Conservation (phyloP, 805 yeast genomes). For the Lipomyces chichibuensis region DNA sequence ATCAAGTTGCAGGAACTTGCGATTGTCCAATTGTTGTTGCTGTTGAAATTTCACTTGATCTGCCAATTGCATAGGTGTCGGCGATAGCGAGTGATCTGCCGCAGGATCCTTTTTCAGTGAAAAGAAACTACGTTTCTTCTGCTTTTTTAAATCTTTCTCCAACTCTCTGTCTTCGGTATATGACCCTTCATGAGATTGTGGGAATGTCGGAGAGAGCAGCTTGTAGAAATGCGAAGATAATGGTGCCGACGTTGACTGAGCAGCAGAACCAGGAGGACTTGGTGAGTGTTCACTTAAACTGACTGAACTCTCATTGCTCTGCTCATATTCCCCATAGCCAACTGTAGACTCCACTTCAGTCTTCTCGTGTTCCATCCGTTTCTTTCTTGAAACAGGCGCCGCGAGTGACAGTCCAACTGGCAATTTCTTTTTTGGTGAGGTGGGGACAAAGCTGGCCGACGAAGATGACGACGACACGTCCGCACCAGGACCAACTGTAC, state of each 20-base stretch:
- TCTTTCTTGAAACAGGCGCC: constrained; percentile 20
- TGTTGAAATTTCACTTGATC: constrained; percentile 21
- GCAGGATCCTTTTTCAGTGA: constrained; percentile 49
- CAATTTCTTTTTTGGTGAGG: constrained; percentile 21
- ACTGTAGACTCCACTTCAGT: background rate
- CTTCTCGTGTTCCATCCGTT: background rate
- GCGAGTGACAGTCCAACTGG: constrained; percentile 21
- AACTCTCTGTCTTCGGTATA: background rate
- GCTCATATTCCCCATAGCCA: background rate
- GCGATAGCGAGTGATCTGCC: background rate
- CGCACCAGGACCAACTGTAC: constrained; percentile 1
- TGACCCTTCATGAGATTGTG: constrained; percentile 26
- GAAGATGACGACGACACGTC: constrained; percentile 13
- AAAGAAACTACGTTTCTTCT: constrained; percentile 61
- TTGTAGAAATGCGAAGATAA: constrained; percentile 13
- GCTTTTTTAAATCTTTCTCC: constrained; percentile 50
- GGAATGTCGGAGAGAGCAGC: constrained; percentile 3
- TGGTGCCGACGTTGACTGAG: constrained; percentile 8
- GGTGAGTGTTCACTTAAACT: constrained; percentile 3
- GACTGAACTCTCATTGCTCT: background rate
- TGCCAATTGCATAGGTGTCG: constrained; percentile 1
- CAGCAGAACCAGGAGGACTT: constrained; percentile 8
- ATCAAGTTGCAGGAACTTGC: constrained; percentile 25
- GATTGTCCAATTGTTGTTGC: constrained; percentile 27
- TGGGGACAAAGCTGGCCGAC: background rate